Conservation (phyloP, 805 yeast genomes). For the Wickerhamomyces bovis region DNA sequence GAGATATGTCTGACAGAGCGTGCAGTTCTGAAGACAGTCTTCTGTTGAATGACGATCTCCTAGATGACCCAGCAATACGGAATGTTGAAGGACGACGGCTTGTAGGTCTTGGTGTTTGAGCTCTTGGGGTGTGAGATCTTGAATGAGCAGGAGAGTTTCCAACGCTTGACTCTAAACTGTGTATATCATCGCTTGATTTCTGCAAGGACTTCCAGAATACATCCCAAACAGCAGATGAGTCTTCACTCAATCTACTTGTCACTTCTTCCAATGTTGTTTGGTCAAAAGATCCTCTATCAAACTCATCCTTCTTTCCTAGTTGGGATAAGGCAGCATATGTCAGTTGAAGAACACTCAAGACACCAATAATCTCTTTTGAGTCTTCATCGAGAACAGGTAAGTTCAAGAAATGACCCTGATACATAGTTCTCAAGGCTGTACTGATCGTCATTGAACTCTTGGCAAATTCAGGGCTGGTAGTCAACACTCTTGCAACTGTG, state of each 20-base stretch:
- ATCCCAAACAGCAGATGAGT: slow-evolving; percentile 24
- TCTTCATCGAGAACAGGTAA: slow-evolving; percentile 33
- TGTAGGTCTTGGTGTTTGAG: slow-evolving; percentile 16
- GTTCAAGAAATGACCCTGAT: slow-evolving; percentile 39
- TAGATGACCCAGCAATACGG: slow-evolving; percentile 13
- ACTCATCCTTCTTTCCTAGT: slow-evolving; percentile 24
- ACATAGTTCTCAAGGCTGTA: slow-evolving; percentile 40
- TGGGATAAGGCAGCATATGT: slow-evolving; percentile 36
- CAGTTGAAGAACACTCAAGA: slow-evolving; percentile 38
- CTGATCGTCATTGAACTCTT: slow-evolving; percentile 32
- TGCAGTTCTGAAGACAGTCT: slow-evolving; percentile 10
- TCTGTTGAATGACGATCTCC: slow-evolving; percentile 17
- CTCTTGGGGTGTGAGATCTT: slow-evolving; percentile 6
- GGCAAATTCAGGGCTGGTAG: slow-evolving; percentile 42
- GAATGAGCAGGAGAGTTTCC: slow-evolving; percentile 18
- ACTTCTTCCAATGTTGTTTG: slow-evolving; percentile 19
- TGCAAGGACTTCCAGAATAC: slow-evolving; percentile 28
- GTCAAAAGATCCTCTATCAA: slow-evolving; percentile 14
- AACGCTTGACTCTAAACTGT: slow-evolving; percentile 20
- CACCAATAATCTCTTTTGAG: slow-evolving; percentile 28
- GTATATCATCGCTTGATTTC: slow-evolving; percentile 24
- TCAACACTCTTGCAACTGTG: slow-evolving; percentile 37
- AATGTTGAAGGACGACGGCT: slow-evolving; percentile 19
- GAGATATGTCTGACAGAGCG: slow-evolving; percentile 2
- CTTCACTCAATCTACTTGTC: slow-evolving; percentile 17